Base-by-base conservation (phyloP, 495 filamentous ascomycete genomes). In the Barbatosphaeria neglecta region DNA sequence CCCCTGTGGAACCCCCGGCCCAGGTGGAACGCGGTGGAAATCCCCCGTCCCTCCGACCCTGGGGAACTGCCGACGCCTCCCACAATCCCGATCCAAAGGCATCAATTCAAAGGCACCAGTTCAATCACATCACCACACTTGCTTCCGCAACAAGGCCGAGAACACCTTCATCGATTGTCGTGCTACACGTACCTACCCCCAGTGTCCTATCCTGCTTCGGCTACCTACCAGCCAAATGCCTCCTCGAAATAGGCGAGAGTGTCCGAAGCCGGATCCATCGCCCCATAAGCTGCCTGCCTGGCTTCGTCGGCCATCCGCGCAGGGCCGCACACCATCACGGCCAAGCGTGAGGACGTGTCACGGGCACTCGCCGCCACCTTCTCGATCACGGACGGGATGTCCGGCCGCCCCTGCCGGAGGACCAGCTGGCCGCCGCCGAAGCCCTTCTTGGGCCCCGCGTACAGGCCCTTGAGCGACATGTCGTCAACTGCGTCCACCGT, bases 311-410 rank as follows among this genome's bases (percentile, higher is more conserved):
- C 72, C 64, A 78, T 69, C 7, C 53, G 54, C 3, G 50, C 48
- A 9, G 73, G 74, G 7, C 74, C 75, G 50, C 74, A 79, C 2
- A 70, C 65, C 10, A 79, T 38, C 6, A 77, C 67, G 0, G 65
- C 61, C 40, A 70, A n/a, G 13, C 22, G 31, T 7, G 8, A 31
- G 2, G 27, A 31, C 15, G 27, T 24, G 23, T 22, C 33, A n/a
- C 20, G 38, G 37, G 45, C 41, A 23, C 19, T 11, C 6, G 0
- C 18, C 8, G 22, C 41, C 13, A 42, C 41, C 18, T 25, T 23
- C 41, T 45, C 33, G 7, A 52, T 24, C n/a, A 41, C 38, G 16
- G 22, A 24, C 16, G 13, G 15, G 19, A 46, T 43, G 15, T 52
- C 37, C 13, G 33, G 45, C 20, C 50, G 33, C 6, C 45, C 33